Evolutionary conservation across 768 basidiomycete genomes (phyloP), one percentile per base, ranked within the genome.

Genomic region (Gymnopilus dilepis): DNA sequence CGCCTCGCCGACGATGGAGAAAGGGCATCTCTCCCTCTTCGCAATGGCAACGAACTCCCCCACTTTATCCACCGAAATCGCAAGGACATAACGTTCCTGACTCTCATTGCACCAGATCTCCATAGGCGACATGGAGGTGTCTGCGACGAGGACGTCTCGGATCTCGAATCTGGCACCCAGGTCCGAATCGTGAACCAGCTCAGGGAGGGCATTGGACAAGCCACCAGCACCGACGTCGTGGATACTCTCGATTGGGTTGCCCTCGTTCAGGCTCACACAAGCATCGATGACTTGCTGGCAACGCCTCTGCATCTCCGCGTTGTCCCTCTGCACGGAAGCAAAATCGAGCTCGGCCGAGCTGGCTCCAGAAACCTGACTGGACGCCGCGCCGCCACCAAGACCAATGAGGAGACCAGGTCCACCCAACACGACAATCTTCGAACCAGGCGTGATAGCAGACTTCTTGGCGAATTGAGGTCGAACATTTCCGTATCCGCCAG

Each of bases 81-180:
- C 97, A 30, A 99, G 83, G 28, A 99, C 97, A 72, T 99, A 99
- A 38, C 97, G 89, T 70, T 99, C 97, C 78, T 99, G 97, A 65
- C 89, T 91, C 77, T 99, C 97, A 76, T 99, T 99, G 73, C 97
- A 99, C 97, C 97, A 99, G 52, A 99, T 98, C 77, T 99, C 97
- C 97, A 99, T 98, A 0, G 97, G 97, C 4, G 94, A 95, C 93
- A 99, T 94, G 38, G 91, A 90, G 22, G 84, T 82, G 73, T 99
- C 97, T 28, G 94, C 97, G 40, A 97, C 88, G 24, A 94, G 83
- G 6, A 99, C 89, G 68, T 98, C 92, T 21, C 97, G 82, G 66
- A 99, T 96, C 78, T 99, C 97, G 70, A 99, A 95, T 4, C 72
- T 81, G 0, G 94, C 97, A 7, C 97, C 97, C 5, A 97, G 82